phyloP scores from a whole-genome alignment of 306 rosid species.

The Glycine soja region DNA sequence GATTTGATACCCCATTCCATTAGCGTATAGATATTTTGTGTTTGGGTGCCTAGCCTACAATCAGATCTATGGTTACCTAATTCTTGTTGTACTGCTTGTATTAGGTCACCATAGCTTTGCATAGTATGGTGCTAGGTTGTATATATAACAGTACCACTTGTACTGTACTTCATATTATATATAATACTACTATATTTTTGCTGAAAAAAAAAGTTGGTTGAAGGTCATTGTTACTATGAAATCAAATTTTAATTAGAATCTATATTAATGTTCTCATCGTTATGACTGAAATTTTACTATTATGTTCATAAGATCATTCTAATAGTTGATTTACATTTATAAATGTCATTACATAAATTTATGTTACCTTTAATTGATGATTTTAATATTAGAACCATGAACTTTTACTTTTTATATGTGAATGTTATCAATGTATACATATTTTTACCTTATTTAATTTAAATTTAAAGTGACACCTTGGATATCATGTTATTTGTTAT shows the following conservation, averaged over 20 bases:
- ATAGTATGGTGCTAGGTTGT: too few relatives aligned
- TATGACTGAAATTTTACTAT: constrained; percentile 1
- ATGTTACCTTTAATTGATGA: constrained; percentile 14
- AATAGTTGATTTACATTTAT: not conserved
- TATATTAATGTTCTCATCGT: constrained; percentile 28
- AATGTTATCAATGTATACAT: too few relatives aligned
- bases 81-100: too few relatives aligned
- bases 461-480: constrained; percentile 14
- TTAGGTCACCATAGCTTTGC: too few relatives aligned
- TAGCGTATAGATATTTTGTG: too few relatives aligned
- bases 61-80: too few relatives aligned
- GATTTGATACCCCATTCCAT: too few relatives aligned
- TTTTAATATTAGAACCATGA: constrained; percentile 1
- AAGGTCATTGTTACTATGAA: constrained; percentile 30
- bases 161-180: too few relatives aligned
- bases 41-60: too few relatives aligned
- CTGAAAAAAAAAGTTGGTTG: constrained; percentile 21
- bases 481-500: not conserved
- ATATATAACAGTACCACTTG: too few relatives aligned
- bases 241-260: constrained; percentile 24
- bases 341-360: constrained; percentile 20
- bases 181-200: too few relatives aligned
- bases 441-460: not conserved
- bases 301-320: constrained; percentile 11
- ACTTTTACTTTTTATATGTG: constrained; percentile 14